Conservation (phyloP, 345 rosid genomes). For the Aquilaria malaccensis region DNA sequence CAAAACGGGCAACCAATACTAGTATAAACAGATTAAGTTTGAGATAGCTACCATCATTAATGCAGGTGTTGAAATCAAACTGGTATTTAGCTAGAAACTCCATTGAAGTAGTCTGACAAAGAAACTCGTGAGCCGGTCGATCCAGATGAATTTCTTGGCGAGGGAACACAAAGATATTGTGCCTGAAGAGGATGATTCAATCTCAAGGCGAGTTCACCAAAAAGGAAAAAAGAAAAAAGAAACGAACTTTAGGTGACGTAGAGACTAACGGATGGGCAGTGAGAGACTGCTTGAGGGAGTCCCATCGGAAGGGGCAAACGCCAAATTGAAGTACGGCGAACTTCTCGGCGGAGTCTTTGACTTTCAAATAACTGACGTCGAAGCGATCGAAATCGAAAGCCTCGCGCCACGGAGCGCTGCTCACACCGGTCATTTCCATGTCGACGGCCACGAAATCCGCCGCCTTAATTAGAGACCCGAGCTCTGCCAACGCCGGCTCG, state of each 20-base stretch:
- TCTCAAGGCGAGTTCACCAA: constrained; percentile 8
- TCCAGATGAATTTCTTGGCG: constrained; percentile 50
- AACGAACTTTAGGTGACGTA: not conserved
- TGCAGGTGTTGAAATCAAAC: constrained; percentile 85
- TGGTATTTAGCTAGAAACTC: constrained; percentile 86
- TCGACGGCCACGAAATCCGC: constrained; percentile 94
- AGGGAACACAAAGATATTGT: constrained; percentile 82
- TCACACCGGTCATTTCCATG: constrained; percentile 90
- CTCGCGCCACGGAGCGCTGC: constrained; percentile 90
- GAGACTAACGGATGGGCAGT: constrained; percentile 68
- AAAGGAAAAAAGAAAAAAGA: not conserved
- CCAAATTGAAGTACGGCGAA: constrained; percentile 96
- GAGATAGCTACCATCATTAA: constrained; percentile 48
- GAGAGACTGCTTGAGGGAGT: constrained; percentile 51
- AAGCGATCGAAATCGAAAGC: constrained; percentile 70
- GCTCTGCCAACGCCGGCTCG: constrained; percentile 48
- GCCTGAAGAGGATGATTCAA: constrained; percentile 30
- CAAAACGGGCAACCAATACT: not conserved
- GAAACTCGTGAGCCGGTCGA: constrained; percentile 58
- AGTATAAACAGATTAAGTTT: not conserved
- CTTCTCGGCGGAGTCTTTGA: constrained; percentile 93
- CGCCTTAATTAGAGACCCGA: constrained; percentile 47
- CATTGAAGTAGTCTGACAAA: constrained; percentile 80
- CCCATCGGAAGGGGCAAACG: constrained; percentile 94
- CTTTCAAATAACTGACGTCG: constrained; percentile 77